These are phyloP conservation scores for Achaetomium macrosporum DNA, from an alignment of 2,329 filamentous ascomycete species.

Conservation along the genomic window DNA sequence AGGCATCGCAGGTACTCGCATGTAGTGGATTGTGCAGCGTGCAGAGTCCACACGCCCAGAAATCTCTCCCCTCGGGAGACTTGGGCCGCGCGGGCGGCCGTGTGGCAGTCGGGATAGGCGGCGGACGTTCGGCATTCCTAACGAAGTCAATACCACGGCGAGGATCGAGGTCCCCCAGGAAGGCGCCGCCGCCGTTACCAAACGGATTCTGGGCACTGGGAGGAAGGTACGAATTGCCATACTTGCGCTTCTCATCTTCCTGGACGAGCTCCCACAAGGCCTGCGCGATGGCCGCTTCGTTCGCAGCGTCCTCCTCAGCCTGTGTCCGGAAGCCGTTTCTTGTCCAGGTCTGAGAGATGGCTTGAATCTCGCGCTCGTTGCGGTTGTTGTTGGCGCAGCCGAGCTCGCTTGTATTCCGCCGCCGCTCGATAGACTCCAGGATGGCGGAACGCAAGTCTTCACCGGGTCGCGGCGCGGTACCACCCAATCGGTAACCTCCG, in stretches of 20 bases:
- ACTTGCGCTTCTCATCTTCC: constrained; percentile 56
- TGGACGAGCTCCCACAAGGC: constrained; percentile 83
- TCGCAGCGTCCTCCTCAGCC: constrained; percentile 83
- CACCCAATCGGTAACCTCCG: constrained; percentile 69
- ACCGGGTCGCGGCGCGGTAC: constrained; percentile 46
- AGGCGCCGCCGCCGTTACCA: constrained; percentile 35
- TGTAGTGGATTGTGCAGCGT: constrained; percentile 49
- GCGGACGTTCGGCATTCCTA: constrained; percentile 1
- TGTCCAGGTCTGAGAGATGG: constrained; percentile 58
- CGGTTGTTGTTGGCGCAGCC: constrained; percentile 72
- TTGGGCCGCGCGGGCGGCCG: not conserved
- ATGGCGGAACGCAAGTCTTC: constrained; percentile 68
- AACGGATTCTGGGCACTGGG: constrained; percentile 47
- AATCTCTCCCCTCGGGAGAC: not conserved
- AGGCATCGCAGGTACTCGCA: constrained; percentile 53
- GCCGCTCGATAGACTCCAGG: constrained; percentile 62
- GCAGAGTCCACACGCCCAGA: constrained; percentile 51
- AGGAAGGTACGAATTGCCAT: constrained; percentile 50
- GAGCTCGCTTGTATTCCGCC: constrained; percentile 54
- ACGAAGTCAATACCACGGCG: not conserved
- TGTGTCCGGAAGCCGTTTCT: constrained; percentile 73
- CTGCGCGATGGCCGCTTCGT: constrained; percentile 78
- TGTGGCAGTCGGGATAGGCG: constrained; percentile 10
- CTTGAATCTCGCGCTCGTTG: constrained; percentile 59
- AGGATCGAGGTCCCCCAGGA: constrained; percentile 17